Percentiles rank a stretch among this genome's conserved stretches.
phyloP scores from a whole-genome alignment of 371 early-diverging fungal species.

The Mortierella sp. region DNA sequence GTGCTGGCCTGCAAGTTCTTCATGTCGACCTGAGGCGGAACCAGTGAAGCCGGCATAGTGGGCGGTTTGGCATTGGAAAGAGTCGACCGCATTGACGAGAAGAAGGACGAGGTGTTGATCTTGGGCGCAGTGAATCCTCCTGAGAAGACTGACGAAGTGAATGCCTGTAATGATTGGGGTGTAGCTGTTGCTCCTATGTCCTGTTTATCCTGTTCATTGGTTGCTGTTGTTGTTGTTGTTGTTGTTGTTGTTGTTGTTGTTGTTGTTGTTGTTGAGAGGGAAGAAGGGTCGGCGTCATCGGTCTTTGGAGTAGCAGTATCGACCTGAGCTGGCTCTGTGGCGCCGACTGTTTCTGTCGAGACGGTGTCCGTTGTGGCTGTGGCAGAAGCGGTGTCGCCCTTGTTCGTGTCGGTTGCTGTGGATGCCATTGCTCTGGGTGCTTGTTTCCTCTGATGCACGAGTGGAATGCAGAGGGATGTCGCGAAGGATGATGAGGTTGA shows the following conservation, averaged over 20 bases:
- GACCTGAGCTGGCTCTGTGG: background rate
- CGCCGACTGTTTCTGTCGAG: background rate
- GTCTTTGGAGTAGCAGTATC: background rate
- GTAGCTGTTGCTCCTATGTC: constrained; percentile 1
- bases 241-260: background rate
- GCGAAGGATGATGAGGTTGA: constrained; percentile 1
- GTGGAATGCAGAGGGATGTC: background rate
- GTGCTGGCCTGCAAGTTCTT: constrained; percentile 47
- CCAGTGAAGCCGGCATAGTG: constrained; percentile 11
- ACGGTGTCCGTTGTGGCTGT: background rate
- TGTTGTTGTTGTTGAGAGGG: background rate
- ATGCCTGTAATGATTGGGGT: constrained; percentile 23
- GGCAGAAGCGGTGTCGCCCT: background rate
- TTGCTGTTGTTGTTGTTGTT: no score
- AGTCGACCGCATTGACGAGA: constrained; percentile 52
- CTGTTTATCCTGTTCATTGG: background rate
- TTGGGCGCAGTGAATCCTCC: constrained; percentile 40
- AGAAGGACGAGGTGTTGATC: constrained; percentile 46
- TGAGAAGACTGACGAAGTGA: constrained; percentile 24
- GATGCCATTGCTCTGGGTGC: background rate
- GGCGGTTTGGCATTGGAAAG: constrained; percentile 44
- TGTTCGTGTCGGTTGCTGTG: background rate
- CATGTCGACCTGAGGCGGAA: constrained; percentile 39
- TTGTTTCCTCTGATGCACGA: background rate
- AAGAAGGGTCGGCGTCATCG: background rate